These are phyloP conservation scores for Alternaria solani DNA, from an alignment of 2,329 filamentous ascomycete species.

Conservation along the genomic window DNA sequence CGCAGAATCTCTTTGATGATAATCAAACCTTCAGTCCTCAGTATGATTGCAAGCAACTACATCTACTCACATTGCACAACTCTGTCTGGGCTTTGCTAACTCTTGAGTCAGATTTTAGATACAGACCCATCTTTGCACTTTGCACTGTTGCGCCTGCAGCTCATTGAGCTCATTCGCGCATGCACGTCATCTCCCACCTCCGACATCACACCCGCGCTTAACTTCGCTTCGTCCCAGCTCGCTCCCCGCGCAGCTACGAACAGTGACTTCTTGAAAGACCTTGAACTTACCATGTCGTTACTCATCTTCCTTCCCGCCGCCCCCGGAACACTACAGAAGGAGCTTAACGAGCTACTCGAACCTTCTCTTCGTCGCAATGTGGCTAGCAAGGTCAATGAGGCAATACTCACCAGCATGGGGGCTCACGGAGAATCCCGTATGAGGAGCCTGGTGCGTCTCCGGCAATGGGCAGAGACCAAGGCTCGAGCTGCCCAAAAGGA, in stretches of 20 bases:
- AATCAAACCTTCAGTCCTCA: slow-evolving; percentile 82
- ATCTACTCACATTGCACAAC: slow-evolving; percentile 12
- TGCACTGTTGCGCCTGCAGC: slow-evolving; percentile 84
- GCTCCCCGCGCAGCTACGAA: slow-evolving; percentile 86
- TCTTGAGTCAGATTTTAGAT: slow-evolving; percentile 77
- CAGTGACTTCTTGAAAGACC: slow-evolving; percentile 79
- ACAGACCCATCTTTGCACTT: slow-evolving; percentile 85
- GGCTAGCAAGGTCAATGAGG: slow-evolving; percentile 88
- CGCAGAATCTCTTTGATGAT: slow-evolving; percentile 96
- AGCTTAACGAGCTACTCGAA: slow-evolving; percentile 78
- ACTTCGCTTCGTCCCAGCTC: slow-evolving; percentile 87
- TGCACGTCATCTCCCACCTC: slow-evolving; percentile 71
- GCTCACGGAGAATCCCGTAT: slow-evolving; percentile 81
- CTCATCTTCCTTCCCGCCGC: slow-evolving; percentile 77
- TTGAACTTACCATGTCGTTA: slow-evolving; percentile 92
- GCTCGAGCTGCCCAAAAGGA: slow-evolving; percentile 57
- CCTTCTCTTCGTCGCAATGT: slow-evolving; percentile 81
- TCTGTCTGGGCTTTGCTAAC: slow-evolving; percentile 34
- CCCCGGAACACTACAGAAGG: slow-evolving; percentile 74
- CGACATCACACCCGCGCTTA: slow-evolving; percentile 80
- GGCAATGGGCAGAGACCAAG: slow-evolving; percentile 82
- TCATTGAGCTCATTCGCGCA: slow-evolving; percentile 88
- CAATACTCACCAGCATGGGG: slow-evolving; percentile 78
- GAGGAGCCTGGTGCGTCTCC: slow-evolving; percentile 78
- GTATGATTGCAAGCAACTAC: slow-evolving; percentile 67